Base-by-base conservation (phyloP, 345 rosid species). In the Syzygium oleosum region DNA sequence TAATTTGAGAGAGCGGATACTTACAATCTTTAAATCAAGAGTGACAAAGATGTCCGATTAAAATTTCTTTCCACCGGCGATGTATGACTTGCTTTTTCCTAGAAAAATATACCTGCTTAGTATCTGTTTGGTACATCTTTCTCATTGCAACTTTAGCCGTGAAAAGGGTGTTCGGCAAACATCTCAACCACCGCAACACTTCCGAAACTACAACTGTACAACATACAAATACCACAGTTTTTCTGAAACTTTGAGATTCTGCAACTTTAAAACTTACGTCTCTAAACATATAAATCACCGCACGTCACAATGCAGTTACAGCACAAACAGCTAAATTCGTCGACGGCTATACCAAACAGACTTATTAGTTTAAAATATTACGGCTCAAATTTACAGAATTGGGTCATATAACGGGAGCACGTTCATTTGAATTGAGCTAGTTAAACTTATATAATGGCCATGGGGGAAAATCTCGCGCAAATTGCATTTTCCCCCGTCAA, bases 251-350 rank as follows among this genome's bases (percentile, higher is more conserved):
- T 29, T n/a, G 77, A 29, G 21, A 29, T 63, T 63, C 5, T 7
- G 21, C 21, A 3, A 63, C 41, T 63, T 29, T 63, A 13, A 63
- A n/a, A 14, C 8, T 31, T 5, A 0, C 17, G 21, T 3, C 38
- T 27, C 17, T 61, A 27, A 29, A 63, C 10, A 29, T 63, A 14
- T 31, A 63, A 63, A 63, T 63, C 77, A 63, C 6, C 29, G 3
- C 2, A 21, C 8, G 11, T 63, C 38, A 29, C 21, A 3, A 29
- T 29, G 38, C 4, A 0, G 15, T n/a, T n/a, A 11, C 34, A 61
- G 7, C 4, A 61, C 9, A 3, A 2, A 7, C 10, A 7, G 0
- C 16, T 29, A 29, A 38, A n/a, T 29, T 63, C 2, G 1, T 63
- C 77, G 0, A 63, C 1, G 1, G 5, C 8, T 3, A 8, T 63